Percentiles rank a stretch among this genome's conserved stretches.
Conservation (phyloP, 352 stramenopile species). For the Globisporangium abappressorium region DNA sequence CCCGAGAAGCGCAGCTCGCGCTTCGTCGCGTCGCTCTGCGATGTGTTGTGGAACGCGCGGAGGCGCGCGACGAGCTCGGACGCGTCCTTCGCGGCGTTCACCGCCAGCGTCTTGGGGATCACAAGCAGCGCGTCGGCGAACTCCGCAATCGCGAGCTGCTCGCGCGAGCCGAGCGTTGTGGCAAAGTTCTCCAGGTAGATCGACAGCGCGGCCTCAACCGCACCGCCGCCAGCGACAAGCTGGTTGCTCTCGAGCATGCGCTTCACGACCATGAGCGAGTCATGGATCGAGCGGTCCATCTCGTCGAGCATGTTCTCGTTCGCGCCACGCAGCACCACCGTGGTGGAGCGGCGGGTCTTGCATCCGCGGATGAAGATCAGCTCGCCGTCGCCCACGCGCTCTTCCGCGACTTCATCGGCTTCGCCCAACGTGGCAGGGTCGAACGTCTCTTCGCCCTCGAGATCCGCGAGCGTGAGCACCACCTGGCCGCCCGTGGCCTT, state of each 20-base stretch:
- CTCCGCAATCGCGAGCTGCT: conserved; percentile 99
- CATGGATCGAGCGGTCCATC: conserved; percentile 99
- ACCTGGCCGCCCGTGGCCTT: conserved; percentile 98
- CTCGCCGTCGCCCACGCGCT: conserved; percentile 98
- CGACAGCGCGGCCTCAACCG: conserved; percentile 96
- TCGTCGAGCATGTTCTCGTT: conserved; percentile 99
- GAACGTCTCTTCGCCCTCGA: conserved; percentile 98
- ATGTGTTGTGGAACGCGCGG: conserved; percentile 95
- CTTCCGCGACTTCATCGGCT: conserved; percentile 93
- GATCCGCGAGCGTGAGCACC: conserved; percentile 97
- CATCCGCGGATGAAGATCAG: conserved; percentile 98
- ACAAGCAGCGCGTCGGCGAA: conserved; percentile 90
- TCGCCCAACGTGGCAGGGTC: conserved; percentile 92
- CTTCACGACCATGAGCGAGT: conserved; percentile 99
- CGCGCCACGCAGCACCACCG: conserved; percentile 97
- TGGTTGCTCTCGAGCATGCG: conserved; percentile 99
- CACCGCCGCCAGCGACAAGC: conserved; percentile 96
- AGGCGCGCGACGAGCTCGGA: conserved; percentile 98
- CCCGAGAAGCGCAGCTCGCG: conserved; percentile 86
- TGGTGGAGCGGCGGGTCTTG: conserved; percentile 93
- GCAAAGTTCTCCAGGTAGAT: conserved; percentile 99
- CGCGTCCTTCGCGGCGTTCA: conserved; percentile 99
- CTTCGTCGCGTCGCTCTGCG: conserved; percentile 85
- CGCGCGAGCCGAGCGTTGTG: conserved; percentile 93
- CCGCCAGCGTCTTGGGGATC: conserved; percentile 96